These are phyloP conservation scores for Ogataea minuta DNA, from an alignment of 805 yeast species.

Conservation along the genomic window DNA sequence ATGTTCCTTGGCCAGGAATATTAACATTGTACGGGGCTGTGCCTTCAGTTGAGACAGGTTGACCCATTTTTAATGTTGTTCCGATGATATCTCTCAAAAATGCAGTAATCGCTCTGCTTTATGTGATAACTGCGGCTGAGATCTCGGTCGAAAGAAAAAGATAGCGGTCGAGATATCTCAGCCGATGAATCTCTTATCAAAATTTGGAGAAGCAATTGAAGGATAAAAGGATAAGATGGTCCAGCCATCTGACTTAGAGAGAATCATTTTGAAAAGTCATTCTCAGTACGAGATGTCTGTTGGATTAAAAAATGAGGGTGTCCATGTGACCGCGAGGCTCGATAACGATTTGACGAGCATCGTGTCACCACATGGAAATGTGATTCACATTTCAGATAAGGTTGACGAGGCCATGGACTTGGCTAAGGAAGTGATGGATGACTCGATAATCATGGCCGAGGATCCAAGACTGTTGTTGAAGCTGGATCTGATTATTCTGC, in stretches of 20 bases:
- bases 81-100: no score
- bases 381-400: slow-evolving; percentile 9
- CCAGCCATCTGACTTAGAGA: no score
- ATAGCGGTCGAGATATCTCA: no score
- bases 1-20: slow-evolving; percentile 29
- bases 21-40: slow-evolving; percentile 17
- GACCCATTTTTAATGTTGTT: slow-evolving; percentile 19
- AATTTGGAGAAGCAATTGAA: neutral
- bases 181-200: neutral
- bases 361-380: slow-evolving; percentile 4
- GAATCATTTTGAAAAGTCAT: no score
- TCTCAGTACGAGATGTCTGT: no score
- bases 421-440: slow-evolving; percentile 14
- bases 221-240: neutral
- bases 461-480: slow-evolving; percentile 19
- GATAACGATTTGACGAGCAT: neutral
- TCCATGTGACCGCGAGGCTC: no score
- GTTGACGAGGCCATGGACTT: slow-evolving; percentile 15
- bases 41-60: slow-evolving; percentile 25
- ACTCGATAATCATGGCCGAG: slow-evolving; percentile 13
- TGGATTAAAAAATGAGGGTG: no score
- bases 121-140: no score
- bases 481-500: slow-evolving; percentile 22
- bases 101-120: no score
- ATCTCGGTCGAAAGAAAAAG: no score